Evolutionary conservation across 495 filamentous ascomycete species (phyloP).

Genomic region (Aspergillus taichungensis): DNA sequence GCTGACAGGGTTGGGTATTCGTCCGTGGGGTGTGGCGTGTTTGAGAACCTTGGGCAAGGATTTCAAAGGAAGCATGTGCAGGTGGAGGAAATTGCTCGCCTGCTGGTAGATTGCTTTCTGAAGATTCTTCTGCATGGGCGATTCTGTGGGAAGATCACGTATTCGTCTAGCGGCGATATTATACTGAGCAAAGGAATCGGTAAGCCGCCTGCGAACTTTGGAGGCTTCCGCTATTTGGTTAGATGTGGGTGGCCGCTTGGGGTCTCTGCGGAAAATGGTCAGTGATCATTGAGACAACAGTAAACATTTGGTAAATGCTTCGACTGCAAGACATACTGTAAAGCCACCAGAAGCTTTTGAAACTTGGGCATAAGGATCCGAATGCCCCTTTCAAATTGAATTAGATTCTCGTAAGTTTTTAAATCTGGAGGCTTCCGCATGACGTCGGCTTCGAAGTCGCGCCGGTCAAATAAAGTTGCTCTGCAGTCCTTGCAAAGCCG

Average conservation of each 20-base stretch:
- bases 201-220: constrained; percentile 82
- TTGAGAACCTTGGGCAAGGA: constrained; percentile 74
- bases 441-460: constrained; percentile 69
- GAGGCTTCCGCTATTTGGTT: constrained; percentile 77
- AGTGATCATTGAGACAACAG: background rate
- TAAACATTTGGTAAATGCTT: background rate
- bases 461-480: constrained; percentile 70
- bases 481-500: constrained; percentile 90
- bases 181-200: constrained; percentile 86
- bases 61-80: constrained; percentile 90
- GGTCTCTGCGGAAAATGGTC: constrained; percentile 36
- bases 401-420: constrained; percentile 75
- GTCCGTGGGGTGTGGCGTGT: constrained; percentile 47
- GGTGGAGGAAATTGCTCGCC: constrained; percentile 74
- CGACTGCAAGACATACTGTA: constrained; percentile 43
- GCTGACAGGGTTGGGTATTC: constrained; percentile 19
- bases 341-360: constrained; percentile 61
- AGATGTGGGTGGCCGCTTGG: constrained; percentile 62
- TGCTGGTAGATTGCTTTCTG: constrained; percentile 81
- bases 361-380: constrained; percentile 77
- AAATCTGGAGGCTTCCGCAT: constrained; percentile 63
- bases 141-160: constrained; percentile 64
- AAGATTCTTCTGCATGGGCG: constrained; percentile 62
- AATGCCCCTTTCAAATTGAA: constrained; percentile 87
- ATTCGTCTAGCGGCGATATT: constrained; percentile 77